Percentiles rank a stretch among this genome's conserved stretches.
Conservation (phyloP, 2,329 filamentous ascomycete genomes). For the Ascochyta rabiei region DNA sequence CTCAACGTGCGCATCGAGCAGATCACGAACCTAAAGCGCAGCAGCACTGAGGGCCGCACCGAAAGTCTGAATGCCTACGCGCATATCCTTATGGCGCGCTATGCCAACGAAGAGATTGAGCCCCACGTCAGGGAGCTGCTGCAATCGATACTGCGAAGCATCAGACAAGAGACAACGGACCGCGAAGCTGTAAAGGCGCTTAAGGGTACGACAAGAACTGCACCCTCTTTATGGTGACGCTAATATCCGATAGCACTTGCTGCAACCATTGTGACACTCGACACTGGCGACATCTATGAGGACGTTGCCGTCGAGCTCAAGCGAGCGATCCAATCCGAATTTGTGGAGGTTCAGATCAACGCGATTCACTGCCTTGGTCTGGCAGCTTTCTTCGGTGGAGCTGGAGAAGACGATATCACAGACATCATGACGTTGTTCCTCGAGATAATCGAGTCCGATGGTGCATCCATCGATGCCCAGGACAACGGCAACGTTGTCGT, state of each 20-base stretch:
- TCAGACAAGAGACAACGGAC: slow-evolving; percentile 71
- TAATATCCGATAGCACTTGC: slow-evolving; percentile 61
- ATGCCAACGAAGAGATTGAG: slow-evolving; percentile 67
- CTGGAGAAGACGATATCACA: slow-evolving; percentile 68
- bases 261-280: slow-evolving; percentile 71
- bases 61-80: slow-evolving; percentile 66
- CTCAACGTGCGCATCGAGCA: slow-evolving; percentile 71
- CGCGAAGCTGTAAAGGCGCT: slow-evolving; percentile 73
- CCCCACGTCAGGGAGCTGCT: slow-evolving; percentile 66
- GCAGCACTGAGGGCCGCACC: slow-evolving; percentile 73
- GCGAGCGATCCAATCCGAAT: slow-evolving; percentile 68
- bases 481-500: slow-evolving; percentile 75
- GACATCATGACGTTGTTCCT: slow-evolving; percentile 77
- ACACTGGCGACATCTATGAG: slow-evolving; percentile 70
- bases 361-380: slow-evolving; percentile 76
- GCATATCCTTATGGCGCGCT: slow-evolving; percentile 71
- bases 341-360: slow-evolving; percentile 67
- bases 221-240: not conserved
- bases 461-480: slow-evolving; percentile 70
- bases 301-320: slow-evolving; percentile 64
- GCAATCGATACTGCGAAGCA: slow-evolving; percentile 69
- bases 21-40: slow-evolving; percentile 78
- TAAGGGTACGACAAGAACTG: slow-evolving; percentile 55
- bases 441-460: slow-evolving; percentile 81
- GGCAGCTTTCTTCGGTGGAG: slow-evolving; percentile 77